Conservation (phyloP, 768 basidiomycete species). For the Dentipellis fragilis region DNA sequence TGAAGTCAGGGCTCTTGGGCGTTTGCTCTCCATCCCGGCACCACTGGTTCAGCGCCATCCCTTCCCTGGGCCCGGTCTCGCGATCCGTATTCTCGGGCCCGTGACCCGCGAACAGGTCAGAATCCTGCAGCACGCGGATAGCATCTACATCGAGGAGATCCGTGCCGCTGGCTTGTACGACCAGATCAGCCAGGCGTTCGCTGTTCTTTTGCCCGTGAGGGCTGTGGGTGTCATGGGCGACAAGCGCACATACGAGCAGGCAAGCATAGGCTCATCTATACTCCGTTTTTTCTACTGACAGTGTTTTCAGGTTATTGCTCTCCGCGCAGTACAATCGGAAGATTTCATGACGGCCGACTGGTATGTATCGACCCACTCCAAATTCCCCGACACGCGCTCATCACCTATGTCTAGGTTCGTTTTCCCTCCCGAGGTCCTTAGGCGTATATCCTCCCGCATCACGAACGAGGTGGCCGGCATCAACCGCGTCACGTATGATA, state of each 20-base stretch:
- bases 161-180: constrained; percentile 87
- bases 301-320: constrained; percentile 63
- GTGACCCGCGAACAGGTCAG: constrained; percentile 90
- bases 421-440: constrained; percentile 87
- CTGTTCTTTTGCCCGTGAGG: constrained; percentile 88
- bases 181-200: constrained; percentile 93
- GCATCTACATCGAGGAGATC: constrained; percentile 97
- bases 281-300: not conserved
- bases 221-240: constrained; percentile 99
- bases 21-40: constrained; percentile 83
- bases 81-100: constrained; percentile 94
- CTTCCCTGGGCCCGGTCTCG: constrained; percentile 96
- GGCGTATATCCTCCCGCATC: constrained; percentile 89
- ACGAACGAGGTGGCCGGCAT: constrained; percentile 97
- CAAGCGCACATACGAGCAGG: constrained; percentile 91
- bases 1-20: constrained; percentile 89
- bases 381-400: not conserved
- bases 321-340: constrained; percentile 94
- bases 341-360: constrained; percentile 99
- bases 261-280: constrained; percentile 17
- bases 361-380: constrained; percentile 33
- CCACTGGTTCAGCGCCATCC: constrained; percentile 94
- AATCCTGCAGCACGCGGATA: constrained; percentile 85
- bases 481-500: constrained; percentile 92
- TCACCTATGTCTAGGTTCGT: constrained; percentile 62